Conservation (phyloP, 805 yeast species). For the Vanderwaltozyma yarrowii region DNA sequence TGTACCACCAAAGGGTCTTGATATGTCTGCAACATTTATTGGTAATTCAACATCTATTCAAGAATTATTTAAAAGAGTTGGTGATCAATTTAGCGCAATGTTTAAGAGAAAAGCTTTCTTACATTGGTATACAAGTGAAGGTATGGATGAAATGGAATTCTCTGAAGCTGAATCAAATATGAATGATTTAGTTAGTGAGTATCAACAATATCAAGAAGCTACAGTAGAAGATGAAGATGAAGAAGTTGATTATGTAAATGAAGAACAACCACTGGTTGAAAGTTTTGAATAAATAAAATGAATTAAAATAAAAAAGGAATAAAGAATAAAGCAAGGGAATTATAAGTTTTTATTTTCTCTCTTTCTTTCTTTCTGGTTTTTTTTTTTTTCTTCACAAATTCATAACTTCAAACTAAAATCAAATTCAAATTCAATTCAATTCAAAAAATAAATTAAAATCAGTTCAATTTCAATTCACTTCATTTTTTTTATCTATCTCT, state of each 20-base stretch:
- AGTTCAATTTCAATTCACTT: too few relatives aligned
- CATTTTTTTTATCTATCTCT: too few relatives aligned
- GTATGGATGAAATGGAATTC: constrained; percentile 94
- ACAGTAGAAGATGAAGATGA: constrained; percentile 67
- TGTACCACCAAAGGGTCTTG: constrained; percentile 76
- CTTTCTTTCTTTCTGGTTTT: too few relatives aligned
- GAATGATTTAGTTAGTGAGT: constrained; percentile 80
- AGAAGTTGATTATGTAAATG: constrained; percentile 31
- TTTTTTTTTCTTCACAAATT: too few relatives aligned
- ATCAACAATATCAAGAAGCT: constrained; percentile 87
- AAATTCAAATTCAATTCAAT: too few relatives aligned
- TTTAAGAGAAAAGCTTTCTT: constrained; percentile 89
- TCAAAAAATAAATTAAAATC: too few relatives aligned
- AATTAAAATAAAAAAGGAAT: neutral
- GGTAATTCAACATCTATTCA: constrained; percentile 92
- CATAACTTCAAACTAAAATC: too few relatives aligned
- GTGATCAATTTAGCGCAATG: constrained; percentile 86
- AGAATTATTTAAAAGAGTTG: constrained; percentile 81
- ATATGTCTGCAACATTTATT: constrained; percentile 85
- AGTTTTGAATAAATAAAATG: constrained; percentile 16
- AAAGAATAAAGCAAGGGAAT: too few relatives aligned
- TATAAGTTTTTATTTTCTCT: too few relatives aligned
- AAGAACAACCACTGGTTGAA: constrained; percentile 30
- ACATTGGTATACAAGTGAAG: constrained; percentile 93
- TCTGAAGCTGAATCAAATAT: constrained; percentile 88